These are phyloP conservation scores for Zasmidium angulare DNA, from an alignment of 2,329 filamentous ascomycete genomes.

Conservation along the genomic window DNA sequence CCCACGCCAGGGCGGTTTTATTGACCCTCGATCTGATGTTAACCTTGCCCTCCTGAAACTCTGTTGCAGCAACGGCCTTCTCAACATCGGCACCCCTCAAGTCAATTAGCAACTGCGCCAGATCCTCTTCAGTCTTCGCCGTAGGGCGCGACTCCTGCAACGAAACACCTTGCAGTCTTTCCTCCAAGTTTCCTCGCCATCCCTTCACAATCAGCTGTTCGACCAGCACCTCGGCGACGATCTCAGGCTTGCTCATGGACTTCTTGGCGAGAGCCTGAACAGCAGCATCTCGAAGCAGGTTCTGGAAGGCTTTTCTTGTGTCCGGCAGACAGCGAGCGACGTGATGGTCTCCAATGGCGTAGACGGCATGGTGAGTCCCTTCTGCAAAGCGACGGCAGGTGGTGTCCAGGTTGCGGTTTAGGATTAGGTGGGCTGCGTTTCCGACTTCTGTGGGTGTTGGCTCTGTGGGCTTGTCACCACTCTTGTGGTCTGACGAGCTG, in stretches of 20 bases:
- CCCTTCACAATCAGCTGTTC: not conserved
- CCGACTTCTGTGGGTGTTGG: not conserved
- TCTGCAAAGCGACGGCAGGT: conserved; percentile 3
- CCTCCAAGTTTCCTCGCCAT: not conserved
- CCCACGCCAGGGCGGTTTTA: conserved; percentile 1
- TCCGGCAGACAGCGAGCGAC: not conserved
- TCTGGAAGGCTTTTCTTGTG: not conserved
- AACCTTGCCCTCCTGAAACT: not conserved
- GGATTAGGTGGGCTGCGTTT: not conserved
- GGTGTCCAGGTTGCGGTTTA: not conserved
- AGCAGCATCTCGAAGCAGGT: not conserved
- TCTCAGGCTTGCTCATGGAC: not conserved
- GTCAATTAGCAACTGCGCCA: not conserved
- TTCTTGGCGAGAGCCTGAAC: not conserved
- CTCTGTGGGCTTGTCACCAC: not conserved
- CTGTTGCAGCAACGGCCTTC: not conserved
- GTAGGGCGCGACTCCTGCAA: not conserved
- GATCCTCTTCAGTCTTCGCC: not conserved
- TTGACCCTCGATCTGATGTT: conserved; percentile 1
- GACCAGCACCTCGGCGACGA: not conserved
- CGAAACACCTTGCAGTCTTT: not conserved
- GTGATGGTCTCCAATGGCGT: not conserved
- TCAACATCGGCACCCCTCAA: not conserved
- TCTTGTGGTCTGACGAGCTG: not conserved
- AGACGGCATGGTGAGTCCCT: conserved; percentile 4